A percentile compares a stretch with the other conserved stretches of the same genome.
These are phyloP conservation scores for Sisymbrium altissimum DNA, from an alignment of 345 rosid genomes.

Conservation along the genomic window DNA sequence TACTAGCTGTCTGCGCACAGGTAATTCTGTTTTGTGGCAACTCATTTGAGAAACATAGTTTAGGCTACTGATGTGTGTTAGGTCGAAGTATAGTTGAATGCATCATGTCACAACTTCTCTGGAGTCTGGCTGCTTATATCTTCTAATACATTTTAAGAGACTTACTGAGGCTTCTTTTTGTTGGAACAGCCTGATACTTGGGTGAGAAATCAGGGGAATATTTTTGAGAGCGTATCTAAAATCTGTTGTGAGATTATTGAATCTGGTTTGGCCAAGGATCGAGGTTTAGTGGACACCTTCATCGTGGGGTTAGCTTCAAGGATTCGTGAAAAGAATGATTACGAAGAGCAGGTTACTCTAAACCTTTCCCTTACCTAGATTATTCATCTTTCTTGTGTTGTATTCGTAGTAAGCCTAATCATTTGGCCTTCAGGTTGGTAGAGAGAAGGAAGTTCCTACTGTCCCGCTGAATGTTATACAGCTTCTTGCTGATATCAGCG, in stretches of 20 bases:
- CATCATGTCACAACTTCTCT: too few species aligned
- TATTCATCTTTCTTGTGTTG: neutral
- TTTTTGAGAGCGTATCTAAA: slow-evolving; percentile 63
- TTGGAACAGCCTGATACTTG: slow-evolving; percentile 65
- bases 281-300: slow-evolving; percentile 76
- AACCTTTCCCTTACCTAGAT: neutral
- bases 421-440: slow-evolving; percentile 47
- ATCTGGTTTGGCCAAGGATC: slow-evolving; percentile 76
- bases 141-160: too few species aligned
- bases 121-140: too few species aligned
- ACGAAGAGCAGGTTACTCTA: slow-evolving; percentile 61
- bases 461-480: slow-evolving; percentile 68
- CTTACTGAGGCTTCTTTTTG: neutral
- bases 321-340: slow-evolving; percentile 64
- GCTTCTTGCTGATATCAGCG: slow-evolving; percentile 74
- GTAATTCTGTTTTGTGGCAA: slow-evolving; percentile 32
- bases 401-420: neutral
- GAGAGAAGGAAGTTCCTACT: slow-evolving; percentile 67
- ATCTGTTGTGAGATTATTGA: slow-evolving; percentile 65
- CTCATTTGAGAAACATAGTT: neutral
- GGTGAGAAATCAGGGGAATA: slow-evolving; percentile 58
- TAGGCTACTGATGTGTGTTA: neutral
- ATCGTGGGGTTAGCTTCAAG: slow-evolving; percentile 68
- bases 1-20: slow-evolving; percentile 70
- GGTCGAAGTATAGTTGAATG: neutral